Percentiles rank a stretch among this genome's conserved stretches.
These are phyloP conservation scores for Lenwebbia sp. DNA, from an alignment of 345 rosid genomes.

Conservation along the genomic window DNA sequence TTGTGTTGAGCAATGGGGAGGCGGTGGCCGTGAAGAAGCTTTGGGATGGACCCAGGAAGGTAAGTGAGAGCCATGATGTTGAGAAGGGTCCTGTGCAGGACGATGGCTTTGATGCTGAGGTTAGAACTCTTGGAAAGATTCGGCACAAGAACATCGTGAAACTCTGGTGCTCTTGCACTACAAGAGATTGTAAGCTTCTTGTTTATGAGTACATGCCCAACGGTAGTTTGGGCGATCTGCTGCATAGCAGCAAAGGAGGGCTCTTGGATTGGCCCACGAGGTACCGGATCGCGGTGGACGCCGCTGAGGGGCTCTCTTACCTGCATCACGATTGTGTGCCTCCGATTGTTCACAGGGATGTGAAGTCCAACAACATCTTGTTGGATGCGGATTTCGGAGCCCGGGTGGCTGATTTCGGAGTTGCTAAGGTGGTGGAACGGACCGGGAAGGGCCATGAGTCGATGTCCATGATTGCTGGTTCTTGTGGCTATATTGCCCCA, in stretches of 20 bases:
- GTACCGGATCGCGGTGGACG: constrained; percentile 70
- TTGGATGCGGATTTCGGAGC: constrained; percentile 88
- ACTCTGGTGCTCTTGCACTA: constrained; percentile 92
- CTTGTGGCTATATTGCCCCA: constrained; percentile 99
- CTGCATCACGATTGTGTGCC: constrained; percentile 95
- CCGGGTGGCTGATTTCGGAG: constrained; percentile 95
- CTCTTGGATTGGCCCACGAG: constrained; percentile 79
- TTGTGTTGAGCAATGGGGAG: constrained; percentile 68
- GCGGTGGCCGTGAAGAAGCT: constrained; percentile 89
- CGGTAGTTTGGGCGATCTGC: constrained; percentile 92
- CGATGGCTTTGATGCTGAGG: constrained; percentile 80
- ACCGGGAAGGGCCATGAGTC: constrained; percentile 71
- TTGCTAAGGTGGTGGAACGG: constrained; percentile 76
- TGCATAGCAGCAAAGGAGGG: constrained; percentile 82
- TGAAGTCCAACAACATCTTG: constrained; percentile 89
- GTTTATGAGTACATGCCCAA: constrained; percentile 98
- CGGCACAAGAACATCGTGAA: constrained; percentile 98
- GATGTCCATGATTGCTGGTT: constrained; percentile 95
- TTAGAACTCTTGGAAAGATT: constrained; percentile 84
- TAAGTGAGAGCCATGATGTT: constrained; percentile 26
- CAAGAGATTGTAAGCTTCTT: constrained; percentile 81
- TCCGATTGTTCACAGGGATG: constrained; percentile 92
- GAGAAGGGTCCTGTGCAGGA: constrained; percentile 65
- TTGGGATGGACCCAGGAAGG: constrained; percentile 63
- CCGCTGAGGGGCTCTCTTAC: constrained; percentile 93